Base-by-base conservation (phyloP, 441 rosid species). In the Theobroma grandiflorum region DNA sequence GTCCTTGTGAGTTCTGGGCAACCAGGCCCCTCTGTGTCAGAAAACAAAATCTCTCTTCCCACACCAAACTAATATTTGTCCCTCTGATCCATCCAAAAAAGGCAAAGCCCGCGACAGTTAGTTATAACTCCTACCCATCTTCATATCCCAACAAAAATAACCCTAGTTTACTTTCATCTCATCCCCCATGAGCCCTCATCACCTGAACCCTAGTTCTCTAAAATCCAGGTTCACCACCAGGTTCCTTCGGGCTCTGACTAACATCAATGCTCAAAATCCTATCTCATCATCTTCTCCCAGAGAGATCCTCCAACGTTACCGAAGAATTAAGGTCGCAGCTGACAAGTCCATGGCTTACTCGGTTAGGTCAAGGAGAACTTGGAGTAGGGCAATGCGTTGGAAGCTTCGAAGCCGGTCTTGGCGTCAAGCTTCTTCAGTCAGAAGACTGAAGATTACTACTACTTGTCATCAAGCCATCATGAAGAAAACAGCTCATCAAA, bases 311-410 rank as follows among this genome's bases (percentile, higher is more conserved):
- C 80, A 49, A 20, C 80, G 83, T 49, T 83, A 75, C 26, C 79
- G 55, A 26, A 84, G 77, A 78, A 88, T 90, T 64, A 90, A 80
- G 82, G 66, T 65, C 63, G 91, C 92, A 6, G 93, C 95, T 9
- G 83, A 91, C 26, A 83, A 82, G 74, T 90, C 93, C 72, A 81
- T 91, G 85, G 95, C 90, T 49, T 64, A 55, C 12, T 91, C 93
- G 8, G 90, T 82, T 26, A 89, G 95, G 64, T 73, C 83, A 8
- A 83, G 82, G 77, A 85, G 90, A 76, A 87, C 83, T 26, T 91
- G 95, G 95, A 90, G 87, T 80, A 81, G 90, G 55, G 91, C 91
- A 9, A 9, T 83, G 67, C 83, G 89, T 63, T 81, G 64, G 80
- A 86, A 74, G 83, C 84, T 84, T 78, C 84, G 78, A 16, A 70